Base-by-base conservation (phyloP, 345 rosid species). In the Laguncularia racemosa region DNA sequence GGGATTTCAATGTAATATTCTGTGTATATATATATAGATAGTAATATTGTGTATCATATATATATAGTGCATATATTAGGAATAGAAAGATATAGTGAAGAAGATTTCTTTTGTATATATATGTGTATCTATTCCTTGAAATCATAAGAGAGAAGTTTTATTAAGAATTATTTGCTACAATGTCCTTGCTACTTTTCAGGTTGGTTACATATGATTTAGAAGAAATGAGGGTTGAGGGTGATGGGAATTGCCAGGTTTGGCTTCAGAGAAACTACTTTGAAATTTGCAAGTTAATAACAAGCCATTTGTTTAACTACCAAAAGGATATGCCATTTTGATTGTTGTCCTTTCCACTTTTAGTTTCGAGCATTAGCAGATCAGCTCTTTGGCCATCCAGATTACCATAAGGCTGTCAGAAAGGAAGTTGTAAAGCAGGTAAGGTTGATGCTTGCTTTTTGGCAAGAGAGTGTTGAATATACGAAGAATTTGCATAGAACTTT, bases 331-430 rank as follows among this genome's bases (percentile, higher is more conserved):
- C 17, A 43, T 44, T 57, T 16, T 33, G 16, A 61, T 68, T 47
- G 50, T 55, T 14, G 55, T 33, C 40, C 7, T 33, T 33, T 33
- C 40, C 40, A 33, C 40, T 33, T 1, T 33, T 76, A 92, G 98
- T 92, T 92, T 66, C 92, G 96, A 71, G 96, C 98, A 55, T 68
- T 92, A 67, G 90, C 98, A 54, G 98, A 92, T 75, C 98, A 92
- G 72, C 68, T 88, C 67, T 84, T 82, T 75, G 81, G 89, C 23
- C 84, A 75, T 76, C 77, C 93, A 59, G 91, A 86, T 52, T 80
- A 89, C 60, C 96, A 92, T 69, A 86, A 78, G 67, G 82, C 80
- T 75, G 85, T 86, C 18, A 78, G 98, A 65, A 92, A 76, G 78
- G 71, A 88, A 69, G 59, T 89, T 59, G 71, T 89, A 60, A 92